A percentile compares a stretch with the other conserved stretches of the same genome.
phyloP scores from a whole-genome alignment of 208 protist genomes.

The Trypanosoma melophagium region DNA sequence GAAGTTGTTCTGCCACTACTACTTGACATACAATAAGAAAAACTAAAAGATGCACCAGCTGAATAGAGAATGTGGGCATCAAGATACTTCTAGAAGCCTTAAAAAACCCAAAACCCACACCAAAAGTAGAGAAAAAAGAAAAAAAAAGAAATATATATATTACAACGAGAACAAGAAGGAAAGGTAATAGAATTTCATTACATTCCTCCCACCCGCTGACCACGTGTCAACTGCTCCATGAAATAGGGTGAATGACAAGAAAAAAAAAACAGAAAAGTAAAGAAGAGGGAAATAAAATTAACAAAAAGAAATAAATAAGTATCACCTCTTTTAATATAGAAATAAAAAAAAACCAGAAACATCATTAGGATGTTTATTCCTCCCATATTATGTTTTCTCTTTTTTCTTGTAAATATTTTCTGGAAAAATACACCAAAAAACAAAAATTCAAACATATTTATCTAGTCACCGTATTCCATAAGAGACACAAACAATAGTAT shows the following conservation, averaged over 20 bases:
- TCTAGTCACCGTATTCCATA: background rate
- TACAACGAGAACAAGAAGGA: constrained; percentile 7
- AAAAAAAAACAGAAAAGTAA: background rate
- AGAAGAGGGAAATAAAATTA: constrained; percentile 21
- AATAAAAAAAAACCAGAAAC: constrained; percentile 1
- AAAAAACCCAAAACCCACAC: background rate
- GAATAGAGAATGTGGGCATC: no score
- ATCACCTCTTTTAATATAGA: constrained; percentile 4
- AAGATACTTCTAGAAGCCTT: background rate
- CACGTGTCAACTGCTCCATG: no score
- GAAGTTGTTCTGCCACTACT: no score
- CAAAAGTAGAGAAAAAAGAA: background rate
- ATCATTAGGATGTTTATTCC: constrained; percentile 1
- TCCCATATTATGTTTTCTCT: background rate
- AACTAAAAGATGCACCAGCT: no score
- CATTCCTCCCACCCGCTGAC: no score
- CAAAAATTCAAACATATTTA: constrained; percentile 7
- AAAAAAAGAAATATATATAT: background rate
- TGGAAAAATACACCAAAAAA: constrained; percentile 1
- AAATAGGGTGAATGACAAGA: background rate
- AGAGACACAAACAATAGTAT: no score
- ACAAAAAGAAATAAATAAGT: constrained; percentile 27
- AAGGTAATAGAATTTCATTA: constrained; percentile 14
- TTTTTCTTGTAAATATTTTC: background rate
- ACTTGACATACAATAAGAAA: no score